Evolutionary conservation across 2,329 filamentous ascomycete species (phyloP).

Genomic region (Pseudogymnoascus pannorum): DNA sequence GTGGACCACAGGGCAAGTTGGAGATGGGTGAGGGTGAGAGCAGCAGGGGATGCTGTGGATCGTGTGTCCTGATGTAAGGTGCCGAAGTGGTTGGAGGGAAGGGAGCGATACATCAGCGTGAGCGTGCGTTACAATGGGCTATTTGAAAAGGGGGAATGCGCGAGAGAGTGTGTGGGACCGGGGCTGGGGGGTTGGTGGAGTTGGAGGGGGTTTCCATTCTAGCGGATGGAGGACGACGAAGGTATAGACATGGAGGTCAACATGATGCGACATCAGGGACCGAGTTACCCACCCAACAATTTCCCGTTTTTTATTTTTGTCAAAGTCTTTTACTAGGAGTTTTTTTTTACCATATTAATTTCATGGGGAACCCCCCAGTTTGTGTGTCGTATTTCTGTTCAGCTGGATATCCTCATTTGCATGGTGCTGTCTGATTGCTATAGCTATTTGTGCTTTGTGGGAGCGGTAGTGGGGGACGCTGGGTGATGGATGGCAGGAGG

Average conservation of each 20-base stretch:
- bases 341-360: conserved; percentile 1
- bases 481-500: background rate
- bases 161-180: background rate
- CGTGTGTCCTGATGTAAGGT: conserved; percentile 79
- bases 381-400: conserved; percentile 2
- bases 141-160: background rate
- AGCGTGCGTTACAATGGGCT: background rate
- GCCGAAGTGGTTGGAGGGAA: background rate
- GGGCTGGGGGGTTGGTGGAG: background rate
- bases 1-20: conserved; percentile 63
- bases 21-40: conserved; percentile 66
- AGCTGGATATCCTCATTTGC: background rate
- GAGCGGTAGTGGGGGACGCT: background rate
- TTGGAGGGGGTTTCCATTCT: conserved; percentile 2
- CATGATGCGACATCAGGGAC: background rate
- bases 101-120: background rate
- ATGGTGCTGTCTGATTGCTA: background rate
- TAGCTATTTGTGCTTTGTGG: background rate
- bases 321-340: conserved; percentile 3
- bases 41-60: conserved; percentile 68
- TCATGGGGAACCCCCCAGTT: background rate
- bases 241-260: conserved; percentile 7
- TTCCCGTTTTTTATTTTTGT: conserved; percentile 1
- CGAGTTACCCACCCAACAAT: background rate
- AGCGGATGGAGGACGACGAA: background rate